A percentile compares a stretch with the other conserved stretches of the same genome.
Conservation (phyloP, 345 rosid genomes). For the Syzygium jambos region DNA sequence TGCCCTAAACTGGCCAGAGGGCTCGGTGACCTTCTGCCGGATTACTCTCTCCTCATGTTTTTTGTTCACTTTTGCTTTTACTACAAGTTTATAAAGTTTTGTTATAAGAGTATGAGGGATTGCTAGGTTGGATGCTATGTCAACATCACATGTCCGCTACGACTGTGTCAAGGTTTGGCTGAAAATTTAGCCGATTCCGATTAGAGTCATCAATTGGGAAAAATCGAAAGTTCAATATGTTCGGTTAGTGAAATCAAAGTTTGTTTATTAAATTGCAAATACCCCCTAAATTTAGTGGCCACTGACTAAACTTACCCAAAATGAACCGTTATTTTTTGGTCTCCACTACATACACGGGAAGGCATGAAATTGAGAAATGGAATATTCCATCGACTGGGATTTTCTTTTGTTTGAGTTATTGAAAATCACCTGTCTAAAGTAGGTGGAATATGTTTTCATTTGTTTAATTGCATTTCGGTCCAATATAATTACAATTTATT, state of each 20-base stretch:
- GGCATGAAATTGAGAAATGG: background rate
- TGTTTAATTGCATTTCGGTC: background rate
- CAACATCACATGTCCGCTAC: background rate
- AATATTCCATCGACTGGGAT: background rate
- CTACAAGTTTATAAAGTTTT: too few species aligned
- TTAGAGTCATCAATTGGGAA: background rate
- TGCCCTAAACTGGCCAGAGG: too few species aligned
- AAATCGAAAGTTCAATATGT: background rate
- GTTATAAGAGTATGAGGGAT: too few species aligned
- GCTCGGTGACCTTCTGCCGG: too few species aligned
- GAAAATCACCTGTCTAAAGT: background rate
- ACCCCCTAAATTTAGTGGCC: background rate
- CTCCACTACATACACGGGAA: background rate
- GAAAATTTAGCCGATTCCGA: background rate
- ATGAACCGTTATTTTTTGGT: background rate
- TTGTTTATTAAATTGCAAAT: background rate
- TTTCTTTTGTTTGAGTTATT: background rate
- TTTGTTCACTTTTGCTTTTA: too few species aligned
- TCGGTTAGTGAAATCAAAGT: background rate
- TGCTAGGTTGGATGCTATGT: too few species aligned
- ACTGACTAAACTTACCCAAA: background rate
- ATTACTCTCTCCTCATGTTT: too few species aligned
- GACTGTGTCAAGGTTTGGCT: background rate
- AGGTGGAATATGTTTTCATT: background rate
- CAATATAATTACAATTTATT: background rate